Evolutionary conservation across 2,329 filamentous ascomycete species (phyloP).

Genomic region (Pseudogymnoascus verrucosus): DNA sequence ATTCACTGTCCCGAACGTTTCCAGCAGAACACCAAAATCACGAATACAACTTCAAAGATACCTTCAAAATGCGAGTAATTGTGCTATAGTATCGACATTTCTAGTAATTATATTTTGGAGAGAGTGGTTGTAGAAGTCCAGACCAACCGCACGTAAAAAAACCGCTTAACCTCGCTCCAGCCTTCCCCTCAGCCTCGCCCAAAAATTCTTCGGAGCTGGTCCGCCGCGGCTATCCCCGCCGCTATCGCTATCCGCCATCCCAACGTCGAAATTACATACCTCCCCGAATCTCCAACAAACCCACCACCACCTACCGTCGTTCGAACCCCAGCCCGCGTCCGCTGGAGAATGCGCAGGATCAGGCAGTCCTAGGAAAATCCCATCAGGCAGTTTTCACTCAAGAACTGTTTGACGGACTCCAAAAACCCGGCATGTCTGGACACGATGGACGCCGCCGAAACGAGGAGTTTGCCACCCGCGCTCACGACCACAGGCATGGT

Average conservation of each 20-base stretch:
- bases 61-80: background rate
- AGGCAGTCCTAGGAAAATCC: background rate
- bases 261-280: background rate
- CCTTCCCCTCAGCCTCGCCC: background rate
- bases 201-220: background rate
- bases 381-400: conserved; percentile 2
- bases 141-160: background rate
- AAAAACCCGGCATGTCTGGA: conserved; percentile 17
- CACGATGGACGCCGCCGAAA: background rate
- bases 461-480: background rate
- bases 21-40: background rate
- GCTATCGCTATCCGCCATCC: background rate
- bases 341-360: background rate
- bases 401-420: background rate
- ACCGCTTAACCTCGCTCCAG: background rate
- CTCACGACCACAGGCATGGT: background rate
- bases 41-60: background rate
- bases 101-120: background rate
- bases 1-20: background rate
- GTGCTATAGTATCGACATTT: background rate
- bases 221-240: background rate
- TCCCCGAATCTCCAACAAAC: background rate
- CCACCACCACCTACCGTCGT: background rate
- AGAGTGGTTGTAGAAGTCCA: background rate
- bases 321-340: background rate